Conservation (phyloP, 2,329 filamentous ascomycete species). For the Zalaria sp. region DNA sequence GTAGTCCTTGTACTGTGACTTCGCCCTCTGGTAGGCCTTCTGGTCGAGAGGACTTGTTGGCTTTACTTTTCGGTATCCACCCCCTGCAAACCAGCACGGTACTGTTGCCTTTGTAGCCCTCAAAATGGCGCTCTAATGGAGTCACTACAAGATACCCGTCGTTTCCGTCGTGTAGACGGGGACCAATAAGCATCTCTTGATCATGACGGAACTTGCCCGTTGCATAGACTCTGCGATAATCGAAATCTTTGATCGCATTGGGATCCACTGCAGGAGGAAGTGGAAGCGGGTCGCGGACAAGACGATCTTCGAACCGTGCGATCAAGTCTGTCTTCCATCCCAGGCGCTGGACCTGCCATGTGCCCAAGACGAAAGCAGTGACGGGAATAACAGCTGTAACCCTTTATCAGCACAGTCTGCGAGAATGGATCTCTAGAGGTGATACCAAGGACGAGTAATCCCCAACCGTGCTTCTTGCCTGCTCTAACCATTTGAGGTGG, state of each 20-base stretch:
- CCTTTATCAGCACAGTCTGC: slow-evolving; percentile 11
- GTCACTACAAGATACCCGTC: slow-evolving; percentile 88
- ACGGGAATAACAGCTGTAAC: slow-evolving; percentile 64
- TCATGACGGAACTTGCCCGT: slow-evolving; percentile 68
- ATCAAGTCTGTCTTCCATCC: slow-evolving; percentile 90
- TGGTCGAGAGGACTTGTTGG: slow-evolving; percentile 46
- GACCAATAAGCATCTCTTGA: slow-evolving; percentile 90
- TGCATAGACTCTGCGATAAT: slow-evolving; percentile 73
- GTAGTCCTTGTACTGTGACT: slow-evolving; percentile 67
- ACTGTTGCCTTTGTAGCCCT: slow-evolving; percentile 35
- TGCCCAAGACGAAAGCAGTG: slow-evolving; percentile 78
- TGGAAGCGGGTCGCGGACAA: slow-evolving; percentile 73
- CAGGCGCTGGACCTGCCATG: slow-evolving; percentile 89
- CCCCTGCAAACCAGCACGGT: slow-evolving; percentile 72
- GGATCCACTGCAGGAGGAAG: slow-evolving; percentile 74
- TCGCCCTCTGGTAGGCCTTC: slow-evolving; percentile 54
- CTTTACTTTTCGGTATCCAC: slow-evolving; percentile 73
- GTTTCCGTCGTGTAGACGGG: slow-evolving; percentile 74
- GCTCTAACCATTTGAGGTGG: slow-evolving; percentile 67
- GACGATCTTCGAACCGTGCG: slow-evolving; percentile 80
- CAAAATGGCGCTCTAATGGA: slow-evolving; percentile 56
- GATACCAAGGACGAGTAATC: slow-evolving; percentile 62
- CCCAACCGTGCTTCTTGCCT: slow-evolving; percentile 61
- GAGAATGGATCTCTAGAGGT: neutral
- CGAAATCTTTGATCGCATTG: slow-evolving; percentile 71